phyloP scores from a whole-genome alignment of 495 filamentous ascomycete genomes.

The Penicillium soppii region DNA sequence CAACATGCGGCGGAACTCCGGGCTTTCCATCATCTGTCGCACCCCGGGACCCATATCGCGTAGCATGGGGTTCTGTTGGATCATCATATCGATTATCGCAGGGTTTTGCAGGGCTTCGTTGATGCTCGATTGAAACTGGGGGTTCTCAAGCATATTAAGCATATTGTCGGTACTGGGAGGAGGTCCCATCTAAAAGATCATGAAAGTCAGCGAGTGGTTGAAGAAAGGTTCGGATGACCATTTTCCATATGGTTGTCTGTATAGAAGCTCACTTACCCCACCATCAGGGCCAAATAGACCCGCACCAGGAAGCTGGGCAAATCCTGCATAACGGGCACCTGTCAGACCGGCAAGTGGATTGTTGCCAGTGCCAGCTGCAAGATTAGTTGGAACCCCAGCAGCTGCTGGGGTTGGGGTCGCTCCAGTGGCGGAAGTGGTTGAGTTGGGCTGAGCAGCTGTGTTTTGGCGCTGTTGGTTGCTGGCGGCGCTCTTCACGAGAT shows the following conservation, averaged over 20 bases:
- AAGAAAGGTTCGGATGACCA: too few species aligned
- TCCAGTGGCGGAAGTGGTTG: slow-evolving; percentile 49
- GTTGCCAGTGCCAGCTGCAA: slow-evolving; percentile 88
- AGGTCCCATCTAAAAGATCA: slow-evolving; percentile 74
- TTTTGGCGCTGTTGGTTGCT: slow-evolving; percentile 74
- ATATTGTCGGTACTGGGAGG: slow-evolving; percentile 78
- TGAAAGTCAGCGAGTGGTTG: slow-evolving; percentile 24
- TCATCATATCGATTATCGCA: slow-evolving; percentile 86
- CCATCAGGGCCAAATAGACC: slow-evolving; percentile 96
- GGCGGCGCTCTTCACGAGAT: slow-evolving; percentile 91
- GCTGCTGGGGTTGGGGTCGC: slow-evolving; percentile 51
- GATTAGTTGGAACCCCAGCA: slow-evolving; percentile 75
- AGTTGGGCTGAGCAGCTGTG: slow-evolving; percentile 48
- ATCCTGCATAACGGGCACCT: slow-evolving; percentile 90
- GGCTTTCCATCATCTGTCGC: slow-evolving; percentile 79
- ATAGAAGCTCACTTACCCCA: slow-evolving; percentile 72
- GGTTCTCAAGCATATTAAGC: slow-evolving; percentile 82
- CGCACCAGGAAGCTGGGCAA: slow-evolving; percentile 81
- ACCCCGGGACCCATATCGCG: slow-evolving; percentile 78
- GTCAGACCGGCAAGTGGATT: slow-evolving; percentile 90
- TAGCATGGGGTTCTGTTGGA: slow-evolving; percentile 82
- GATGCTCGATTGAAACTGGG: slow-evolving; percentile 75
- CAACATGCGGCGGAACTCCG: slow-evolving; percentile 88
- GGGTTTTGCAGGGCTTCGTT: slow-evolving; percentile 96
- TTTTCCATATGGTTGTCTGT: too few species aligned